Conservation (phyloP, 2,329 filamentous ascomycete species). For the Fusarium acutatum region DNA sequence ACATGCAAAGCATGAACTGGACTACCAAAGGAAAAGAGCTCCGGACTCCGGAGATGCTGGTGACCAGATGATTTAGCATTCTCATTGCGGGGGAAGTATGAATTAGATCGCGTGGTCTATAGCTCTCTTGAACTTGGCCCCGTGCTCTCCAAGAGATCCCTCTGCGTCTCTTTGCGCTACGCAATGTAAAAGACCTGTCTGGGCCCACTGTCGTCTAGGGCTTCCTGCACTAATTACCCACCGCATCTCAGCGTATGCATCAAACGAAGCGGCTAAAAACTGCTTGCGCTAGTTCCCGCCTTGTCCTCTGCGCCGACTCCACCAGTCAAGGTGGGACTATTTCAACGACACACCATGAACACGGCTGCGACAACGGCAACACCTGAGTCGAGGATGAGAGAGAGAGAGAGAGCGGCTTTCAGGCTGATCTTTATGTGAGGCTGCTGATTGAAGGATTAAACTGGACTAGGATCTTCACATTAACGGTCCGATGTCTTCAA, state of each 20-base stretch:
- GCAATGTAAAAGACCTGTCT: slow-evolving; percentile 21
- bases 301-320: slow-evolving; percentile 16
- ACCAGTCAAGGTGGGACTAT: slow-evolving; percentile 34
- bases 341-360: slow-evolving; percentile 43
- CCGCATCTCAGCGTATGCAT: slow-evolving; percentile 39
- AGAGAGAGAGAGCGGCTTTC: background rate
- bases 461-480: background rate
- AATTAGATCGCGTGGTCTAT: slow-evolving; percentile 8
- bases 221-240: slow-evolving; percentile 8
- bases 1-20: background rate
- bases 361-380: slow-evolving; percentile 32
- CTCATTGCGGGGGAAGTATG: slow-evolving; percentile 9
- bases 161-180: slow-evolving; percentile 11
- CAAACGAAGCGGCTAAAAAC: slow-evolving; percentile 41
- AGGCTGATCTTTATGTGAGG: slow-evolving; percentile 9
- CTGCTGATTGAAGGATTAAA: background rate
- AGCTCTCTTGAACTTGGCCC: slow-evolving; percentile 7
- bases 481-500: background rate
- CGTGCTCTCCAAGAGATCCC: slow-evolving; percentile 13
- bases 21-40: background rate
- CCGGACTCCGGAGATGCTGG: background rate
- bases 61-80: background rate
- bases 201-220: slow-evolving; percentile 6
- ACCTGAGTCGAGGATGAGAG: background rate
- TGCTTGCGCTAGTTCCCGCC: slow-evolving; percentile 45